Evolutionary conservation across 805 yeast species (phyloP), one percentile per base, ranked within the genome.

Genomic region (Jamesozyma spencerorum): DNA sequence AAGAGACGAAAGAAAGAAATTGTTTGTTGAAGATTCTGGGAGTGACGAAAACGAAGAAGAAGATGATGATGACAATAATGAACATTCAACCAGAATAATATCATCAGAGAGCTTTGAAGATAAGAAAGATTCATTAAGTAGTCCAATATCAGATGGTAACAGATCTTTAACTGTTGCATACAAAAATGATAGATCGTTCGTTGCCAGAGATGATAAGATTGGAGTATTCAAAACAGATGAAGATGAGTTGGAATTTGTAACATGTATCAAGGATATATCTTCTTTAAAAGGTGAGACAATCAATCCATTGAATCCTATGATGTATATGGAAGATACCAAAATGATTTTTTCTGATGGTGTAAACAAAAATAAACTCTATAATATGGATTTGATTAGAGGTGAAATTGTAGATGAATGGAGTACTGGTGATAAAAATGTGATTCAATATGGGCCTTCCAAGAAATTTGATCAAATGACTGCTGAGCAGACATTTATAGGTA

Each of bases 361-460:
- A 3, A 62, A 69, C 31, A 53, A 54, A 18, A 63, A 68, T 33
- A 69, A 66, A 24, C 57, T 87, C 36, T 84, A 71, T 63, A 74
- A 76, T 49, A 74, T 86, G 86, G 96, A 87, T 63, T 61, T 87
- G 37, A 82, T 75, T 54, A 71, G 77, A 42, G 96, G 95, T 12
- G 68, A 79, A 53, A 71, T 87, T 39, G 81, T 87, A n/a, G 95
- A 87, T 56, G 92, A 85, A 55, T 87, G 94, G 92, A 64, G 71
- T 28, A 68, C 82, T 17, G 71, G 72, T 39, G 67, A 58, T 15
- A 63, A 62, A 19, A 68, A 77, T 15, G 66, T 79, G 22, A 73
- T 72, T 14, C 68, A 72, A 24, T 79, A 77, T 57, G 82, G 81
- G 2, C 88, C 94, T 4, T 68, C 76, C n/a, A 61, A 71, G 38